Evolutionary conservation across 257 asterid species (phyloP), one percentile per base, ranked within the genome.

Genomic region (Solanum lignicaule): DNA sequence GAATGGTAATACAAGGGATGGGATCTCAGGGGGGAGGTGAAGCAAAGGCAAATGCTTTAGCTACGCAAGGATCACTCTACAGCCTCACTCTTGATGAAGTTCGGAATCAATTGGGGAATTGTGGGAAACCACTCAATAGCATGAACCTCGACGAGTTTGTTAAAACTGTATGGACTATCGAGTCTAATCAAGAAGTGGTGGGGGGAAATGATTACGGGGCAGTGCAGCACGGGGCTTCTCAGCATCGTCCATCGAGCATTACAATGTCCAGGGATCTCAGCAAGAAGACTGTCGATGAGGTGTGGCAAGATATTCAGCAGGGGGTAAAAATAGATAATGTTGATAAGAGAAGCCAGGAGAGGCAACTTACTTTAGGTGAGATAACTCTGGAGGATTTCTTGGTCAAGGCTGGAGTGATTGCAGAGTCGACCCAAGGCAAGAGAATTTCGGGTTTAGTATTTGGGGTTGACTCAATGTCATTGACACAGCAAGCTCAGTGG

Each of bases 111-210:
- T 93, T 97, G 82, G 94, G 98, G 86, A 98, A 94, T 92, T 87
- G 94, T 65, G 97, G 94, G 85, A 95, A 94, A 89, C 98, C 98
- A 62, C 90, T 97, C 2, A 90, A 93, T 84, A 94, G 95, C 86
- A 95, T 97, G 99, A 95, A 97, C 92, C 95, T 97, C 65, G 98
- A 97, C 90, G 99, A 97, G 92, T 98, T 97, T 89, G 93, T 97
- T 36, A 97, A 93, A 94, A 94, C 94, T 39, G 94, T 95, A 60
- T 93, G 92, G 92, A 93, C 92, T 74, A 96, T 91, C 71, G 98
- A 95, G 91, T 89, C 93, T 62, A 89, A 88, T 88, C 98, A 94
- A 81, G 92, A 87, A 20, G 38, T 36, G 76, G 38, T 36, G 69
- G 93, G 89, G 62, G 90, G 87, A 84, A 88, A 83, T 58, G 96